These are phyloP conservation scores for Yamadazyma conglobata DNA, from an alignment of 1,139 yeast species.

Conservation along the genomic window DNA sequence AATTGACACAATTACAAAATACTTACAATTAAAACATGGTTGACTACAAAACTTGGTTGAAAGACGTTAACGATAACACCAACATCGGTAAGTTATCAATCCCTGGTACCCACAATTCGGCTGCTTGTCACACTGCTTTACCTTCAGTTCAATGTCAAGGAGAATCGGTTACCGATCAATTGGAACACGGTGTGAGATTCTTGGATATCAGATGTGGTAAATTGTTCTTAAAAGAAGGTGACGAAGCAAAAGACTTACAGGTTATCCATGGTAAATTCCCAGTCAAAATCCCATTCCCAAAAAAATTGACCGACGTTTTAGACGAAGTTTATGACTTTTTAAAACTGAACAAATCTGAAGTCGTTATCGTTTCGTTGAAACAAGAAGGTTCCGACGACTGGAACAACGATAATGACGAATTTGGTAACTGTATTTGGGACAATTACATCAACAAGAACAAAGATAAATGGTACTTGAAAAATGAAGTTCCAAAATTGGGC, in stretches of 20 bases:
- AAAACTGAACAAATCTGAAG: constrained; percentile 50
- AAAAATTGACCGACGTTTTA: constrained; percentile 44
- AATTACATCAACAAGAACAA: constrained; percentile 48
- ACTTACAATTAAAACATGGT: constrained; percentile 27
- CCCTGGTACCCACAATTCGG: constrained; percentile 82
- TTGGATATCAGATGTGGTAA: constrained; percentile 67
- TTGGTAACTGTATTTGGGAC: constrained; percentile 63
- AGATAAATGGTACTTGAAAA: constrained; percentile 60
- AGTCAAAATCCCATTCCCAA: constrained; percentile 59
- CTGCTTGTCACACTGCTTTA: constrained; percentile 69
- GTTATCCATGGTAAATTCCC: constrained; percentile 79
- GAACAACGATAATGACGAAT: constrained; percentile 62
- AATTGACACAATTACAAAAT: too few species aligned
- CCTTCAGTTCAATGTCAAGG: constrained; percentile 83
- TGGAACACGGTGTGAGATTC: constrained; percentile 70
- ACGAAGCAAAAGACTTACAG: constrained; percentile 53
- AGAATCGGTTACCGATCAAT: constrained; percentile 55
- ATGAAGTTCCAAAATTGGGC: constrained; percentile 54
- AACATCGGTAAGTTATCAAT: constrained; percentile 53
- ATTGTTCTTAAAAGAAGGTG: constrained; percentile 49
- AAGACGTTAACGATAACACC: constrained; percentile 50
- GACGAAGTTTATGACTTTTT: constrained; percentile 61
- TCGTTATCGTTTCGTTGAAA: constrained; percentile 66
- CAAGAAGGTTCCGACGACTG: constrained; percentile 71
- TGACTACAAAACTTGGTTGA: constrained; percentile 52